Percentiles rank a stretch among this genome's conserved stretches.
Conservation (phyloP, 768 basidiomycete species). For the Termitomyces sp. region DNA sequence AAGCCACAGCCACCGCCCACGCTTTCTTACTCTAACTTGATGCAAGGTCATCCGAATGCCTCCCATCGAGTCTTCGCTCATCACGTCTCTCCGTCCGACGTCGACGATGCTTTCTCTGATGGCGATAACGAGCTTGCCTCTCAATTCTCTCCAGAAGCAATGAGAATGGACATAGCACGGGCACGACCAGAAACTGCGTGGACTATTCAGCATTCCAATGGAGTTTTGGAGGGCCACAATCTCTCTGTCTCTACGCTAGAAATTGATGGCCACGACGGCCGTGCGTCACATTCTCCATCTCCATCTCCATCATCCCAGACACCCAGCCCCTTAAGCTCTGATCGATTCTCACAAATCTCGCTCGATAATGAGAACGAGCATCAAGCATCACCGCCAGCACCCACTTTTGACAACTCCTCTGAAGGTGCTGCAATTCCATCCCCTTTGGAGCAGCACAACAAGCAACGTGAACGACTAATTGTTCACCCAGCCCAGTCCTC, state of each 20-base stretch:
- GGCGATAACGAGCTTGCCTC: slow-evolving; percentile 39
- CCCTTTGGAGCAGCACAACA: background rate
- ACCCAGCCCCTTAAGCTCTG: slow-evolving; percentile 21
- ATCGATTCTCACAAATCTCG: slow-evolving; percentile 34
- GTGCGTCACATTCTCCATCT: slow-evolving; percentile 19
- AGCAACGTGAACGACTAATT: slow-evolving; percentile 2
- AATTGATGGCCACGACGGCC: slow-evolving; percentile 33
- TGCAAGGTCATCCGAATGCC: slow-evolving; percentile 10
- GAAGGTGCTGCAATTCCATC: too few species aligned
- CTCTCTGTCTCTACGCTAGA: slow-evolving; percentile 56
- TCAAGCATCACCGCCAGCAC: background rate
- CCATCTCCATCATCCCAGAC: slow-evolving; percentile 10
- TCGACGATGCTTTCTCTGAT: slow-evolving; percentile 70
- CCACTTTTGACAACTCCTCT: slow-evolving; percentile 22
- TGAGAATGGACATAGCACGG: slow-evolving; percentile 57
- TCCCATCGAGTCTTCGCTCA: slow-evolving; percentile 9
- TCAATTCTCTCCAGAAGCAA: slow-evolving; percentile 54
- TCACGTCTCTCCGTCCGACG: slow-evolving; percentile 27
- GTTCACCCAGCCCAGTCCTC: slow-evolving; percentile 13
- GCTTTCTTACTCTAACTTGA: background rate
- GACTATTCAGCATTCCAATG: slow-evolving; percentile 20
- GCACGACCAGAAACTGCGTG: slow-evolving; percentile 29
- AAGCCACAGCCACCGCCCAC: slow-evolving; percentile 8
- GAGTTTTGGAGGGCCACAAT: slow-evolving; percentile 27
- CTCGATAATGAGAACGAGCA: slow-evolving; percentile 20